Evolutionary conservation across 202 grass and related monocot species (phyloP), one percentile per base, ranked within the genome.

Genomic region (Miscanthus sacchariflorus): DNA sequence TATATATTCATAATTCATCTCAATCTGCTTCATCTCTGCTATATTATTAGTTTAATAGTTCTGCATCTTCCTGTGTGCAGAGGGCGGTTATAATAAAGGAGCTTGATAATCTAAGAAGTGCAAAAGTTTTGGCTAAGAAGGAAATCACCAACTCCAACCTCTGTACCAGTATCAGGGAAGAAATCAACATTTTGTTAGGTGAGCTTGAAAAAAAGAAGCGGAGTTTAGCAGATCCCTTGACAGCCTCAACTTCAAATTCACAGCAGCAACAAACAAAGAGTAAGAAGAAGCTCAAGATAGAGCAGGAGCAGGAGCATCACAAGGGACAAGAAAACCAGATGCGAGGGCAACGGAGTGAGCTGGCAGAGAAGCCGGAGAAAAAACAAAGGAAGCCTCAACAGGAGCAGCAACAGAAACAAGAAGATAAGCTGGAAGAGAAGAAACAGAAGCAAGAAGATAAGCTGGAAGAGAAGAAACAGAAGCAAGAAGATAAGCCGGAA

Each of bases 171-270:
- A 79, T 93, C 67, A 76, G 77, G 40, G 52, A 76, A 44, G 86
- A 89, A 73, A 89, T 94, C 73, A 25, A 66, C 9, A 70, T 52
- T 25, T 82, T 94, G 61, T 35, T 91, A 66, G 15, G 59, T 83
- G 73, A 82, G 24, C 83, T 87, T 82, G n/a, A 18, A 56, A 87
- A 52, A 25, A 89, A 78, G 67, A 87, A 73, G 17, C 61, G 45
- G 35, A 56, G 5, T 80, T 35, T n/a, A 42, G 36, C 59, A 15
- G 40, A 78, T 21, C 84, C 44, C 44, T 72, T 74, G 54, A 17
- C 24, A 67, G 43, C 33, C 13, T 84, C 44, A 43, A 77, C 70
- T 65, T 76, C 61, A 65, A 61, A 81, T 68, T 38, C 83, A 56
- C 70, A 56, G 35, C 83, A 73, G 70, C 71, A 88, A 44, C 48